Percentiles rank a stretch among this genome's conserved stretches.
phyloP scores from a whole-genome alignment of 2,329 filamentous ascomycete genomes.

The Diaporthe caulivora region DNA sequence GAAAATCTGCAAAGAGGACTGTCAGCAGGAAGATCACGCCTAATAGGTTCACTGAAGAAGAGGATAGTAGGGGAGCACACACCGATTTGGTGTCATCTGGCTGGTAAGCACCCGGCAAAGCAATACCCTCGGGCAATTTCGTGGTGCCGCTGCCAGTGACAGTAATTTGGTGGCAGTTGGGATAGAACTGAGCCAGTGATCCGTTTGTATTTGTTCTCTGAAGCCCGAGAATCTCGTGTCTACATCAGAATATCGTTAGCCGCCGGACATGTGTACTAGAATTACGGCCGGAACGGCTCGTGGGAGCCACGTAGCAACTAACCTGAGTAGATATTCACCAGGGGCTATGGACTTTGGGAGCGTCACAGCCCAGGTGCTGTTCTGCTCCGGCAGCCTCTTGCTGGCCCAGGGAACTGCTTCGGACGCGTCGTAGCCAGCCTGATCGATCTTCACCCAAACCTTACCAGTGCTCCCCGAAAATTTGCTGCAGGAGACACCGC shows the following conservation, averaged over 20 bases:
- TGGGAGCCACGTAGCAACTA: not conserved
- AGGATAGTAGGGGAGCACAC: not conserved
- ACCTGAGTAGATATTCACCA: conserved; percentile 5
- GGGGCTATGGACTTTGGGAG: not conserved
- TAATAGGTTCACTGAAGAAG: not conserved
- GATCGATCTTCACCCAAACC: conserved; percentile 13
- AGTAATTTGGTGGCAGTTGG: conserved; percentile 15
- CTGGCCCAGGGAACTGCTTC: conserved; percentile 3
- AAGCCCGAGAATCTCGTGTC: conserved; percentile 18
- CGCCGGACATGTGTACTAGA: too few relatives aligned
- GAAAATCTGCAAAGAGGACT: not conserved
- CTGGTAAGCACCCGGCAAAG: conserved; percentile 14
- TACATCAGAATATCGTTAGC: not conserved
- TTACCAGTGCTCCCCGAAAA: conserved; percentile 6
- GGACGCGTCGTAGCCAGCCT: conserved; percentile 6
- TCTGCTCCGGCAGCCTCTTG: conserved; percentile 14
- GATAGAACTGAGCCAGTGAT: conserved; percentile 12
- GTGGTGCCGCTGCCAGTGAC: conserved; percentile 14
- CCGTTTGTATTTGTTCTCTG: conserved; percentile 9
- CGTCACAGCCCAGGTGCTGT: conserved; percentile 1
- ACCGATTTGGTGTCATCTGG: conserved; percentile 6
- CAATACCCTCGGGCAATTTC: not conserved
- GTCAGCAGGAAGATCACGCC: not conserved
- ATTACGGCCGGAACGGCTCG: too few relatives aligned
- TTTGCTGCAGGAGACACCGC: conserved; percentile 10